Evolutionary conservation across 176 grass and related monocot species (phyloP), one percentile per base, ranked within the genome.

Genomic region (Hsuehochloa calcarea): DNA sequence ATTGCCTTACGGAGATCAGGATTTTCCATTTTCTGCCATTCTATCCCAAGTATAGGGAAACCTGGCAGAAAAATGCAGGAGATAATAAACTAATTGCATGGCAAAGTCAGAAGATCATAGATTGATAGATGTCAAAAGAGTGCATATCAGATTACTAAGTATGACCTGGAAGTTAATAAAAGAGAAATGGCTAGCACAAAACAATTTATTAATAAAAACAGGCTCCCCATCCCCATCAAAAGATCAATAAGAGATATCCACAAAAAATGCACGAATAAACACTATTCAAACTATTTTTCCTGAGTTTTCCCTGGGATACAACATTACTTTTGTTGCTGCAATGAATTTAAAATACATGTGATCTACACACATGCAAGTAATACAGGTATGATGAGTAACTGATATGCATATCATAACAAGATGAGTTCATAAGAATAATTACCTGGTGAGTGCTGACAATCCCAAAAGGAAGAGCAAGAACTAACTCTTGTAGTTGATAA

Each of bases 11-110:
- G 91, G 54, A 98, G 86, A 87, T 98, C 91, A 78, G 96, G 96
- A 81, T 94, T 98, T 87, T 98, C 96, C 93, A 98, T 98, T 88
- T 98, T 98, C 85, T 98, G 96, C 96, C 93, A 98, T 82, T 98
- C 93, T 73, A 94, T 68, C 34, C 91, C 96, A 72, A 98, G 80
- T 84, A 96, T 94, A 84, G 96, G 96, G 54, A 96, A 98, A 83
- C 96, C 96, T 98, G 65, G 43, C 16, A 84, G 51, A 75, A 38
- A 20, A 78, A 51, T 88, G 61, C 56, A 77, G 9, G 45, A 35
- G 64, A 75, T 17, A 78, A 62, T 61, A 51, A 70, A 72, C 6
- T 50, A 27, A 70, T 70, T 6, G 4, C 46, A 85, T 70, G 19
- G 15, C 27, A 88, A 66, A 77, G 65, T 69, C 43, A 77, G 27